Evolutionary conservation across 108 stramenopile species (phyloP), one percentile per base, ranked within the genome.

Genomic region (Pseudonitzschia multiseries): DNA sequence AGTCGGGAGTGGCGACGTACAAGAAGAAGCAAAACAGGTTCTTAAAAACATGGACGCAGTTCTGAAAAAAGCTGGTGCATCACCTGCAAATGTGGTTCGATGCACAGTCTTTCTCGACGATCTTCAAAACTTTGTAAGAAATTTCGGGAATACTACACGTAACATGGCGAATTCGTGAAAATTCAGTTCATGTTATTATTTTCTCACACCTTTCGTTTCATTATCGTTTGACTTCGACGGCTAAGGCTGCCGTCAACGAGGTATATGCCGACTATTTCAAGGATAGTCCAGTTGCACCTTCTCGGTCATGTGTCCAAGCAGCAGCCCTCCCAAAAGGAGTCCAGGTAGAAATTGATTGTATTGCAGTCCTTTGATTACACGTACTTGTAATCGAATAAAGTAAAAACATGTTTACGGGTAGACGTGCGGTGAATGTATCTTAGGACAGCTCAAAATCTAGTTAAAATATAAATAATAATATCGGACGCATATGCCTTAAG

Each of bases 311-410:
- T 32, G 83, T 79, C 41, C 83, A 84, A 71, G 86, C 81, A 21
- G 77, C 68, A 28, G 86, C 76, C 8, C 56, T 87, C 32, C 86
- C 86, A 8, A 82, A 82, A 57, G 76, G 59, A 24, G 86, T 81
- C 20, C 48, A 75, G 28, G 81, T 87, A n/a, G 86, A 87, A 74
- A 87, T 87, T 29, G 86, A 87, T 60, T 75, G 74, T 54, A 82
- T 85, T 68, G 81, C 79, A 31, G 72, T 59, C 20, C 64, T 78
- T 36, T 36, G 36, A 36, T 2, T 36, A 36, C 4, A 36, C 6
- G 4, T 5, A 36, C 36, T 36, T 51, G n/a, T 51, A 8, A 51
- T 17, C 50, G 20, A n/a, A 51, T n/a, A n/a, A n/a, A n/a, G n/a
- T n/a, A n/a, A 51, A 51, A 10, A 51, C 9, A 10, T 51, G 50